Conservation (phyloP, 495 filamentous ascomycete species). For the Lasiosphaeria hispida region DNA sequence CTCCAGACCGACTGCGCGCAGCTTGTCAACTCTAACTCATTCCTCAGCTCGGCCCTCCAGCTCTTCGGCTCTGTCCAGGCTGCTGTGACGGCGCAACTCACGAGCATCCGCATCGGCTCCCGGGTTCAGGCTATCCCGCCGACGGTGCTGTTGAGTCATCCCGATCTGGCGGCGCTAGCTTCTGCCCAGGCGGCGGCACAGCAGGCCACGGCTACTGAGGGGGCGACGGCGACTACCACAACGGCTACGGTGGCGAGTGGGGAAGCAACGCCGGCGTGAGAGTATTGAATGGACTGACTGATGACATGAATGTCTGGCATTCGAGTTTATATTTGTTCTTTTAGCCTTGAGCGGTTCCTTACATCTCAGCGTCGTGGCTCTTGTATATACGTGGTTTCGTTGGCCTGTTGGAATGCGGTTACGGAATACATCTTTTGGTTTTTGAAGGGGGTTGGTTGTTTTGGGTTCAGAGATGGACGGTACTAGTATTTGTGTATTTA, state of each 20-base stretch:
- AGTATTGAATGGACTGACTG: too few species aligned
- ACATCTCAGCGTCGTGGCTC: too few species aligned
- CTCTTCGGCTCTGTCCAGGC: conserved; percentile 1
- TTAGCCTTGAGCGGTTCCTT: too few species aligned
- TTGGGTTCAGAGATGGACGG: too few species aligned
- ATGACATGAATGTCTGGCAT: too few species aligned
- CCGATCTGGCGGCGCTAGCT: not conserved
- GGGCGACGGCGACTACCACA: not conserved
- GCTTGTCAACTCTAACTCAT: conserved; percentile 1
- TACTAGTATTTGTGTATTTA: too few species aligned
- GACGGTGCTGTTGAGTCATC: not conserved
- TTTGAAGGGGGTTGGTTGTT: too few species aligned
- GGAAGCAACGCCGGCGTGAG: not conserved
- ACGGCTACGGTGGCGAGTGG: not conserved
- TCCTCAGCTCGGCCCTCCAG: conserved; percentile 17
- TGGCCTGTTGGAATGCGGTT: too few species aligned
- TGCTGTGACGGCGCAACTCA: not conserved
- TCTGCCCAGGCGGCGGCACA: not conserved
- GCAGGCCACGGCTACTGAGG: too few species aligned
- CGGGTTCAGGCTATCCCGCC: conserved; percentile 1
- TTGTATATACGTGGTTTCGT: too few species aligned
- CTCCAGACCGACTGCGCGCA: conserved; percentile 31
- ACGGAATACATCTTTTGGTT: too few species aligned
- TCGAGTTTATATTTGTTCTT: too few species aligned
- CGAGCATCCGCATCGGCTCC: not conserved